Evolutionary conservation across 1,284 basidiomycete species (phyloP).

Genomic region (Moniliophthora roreri): DNA sequence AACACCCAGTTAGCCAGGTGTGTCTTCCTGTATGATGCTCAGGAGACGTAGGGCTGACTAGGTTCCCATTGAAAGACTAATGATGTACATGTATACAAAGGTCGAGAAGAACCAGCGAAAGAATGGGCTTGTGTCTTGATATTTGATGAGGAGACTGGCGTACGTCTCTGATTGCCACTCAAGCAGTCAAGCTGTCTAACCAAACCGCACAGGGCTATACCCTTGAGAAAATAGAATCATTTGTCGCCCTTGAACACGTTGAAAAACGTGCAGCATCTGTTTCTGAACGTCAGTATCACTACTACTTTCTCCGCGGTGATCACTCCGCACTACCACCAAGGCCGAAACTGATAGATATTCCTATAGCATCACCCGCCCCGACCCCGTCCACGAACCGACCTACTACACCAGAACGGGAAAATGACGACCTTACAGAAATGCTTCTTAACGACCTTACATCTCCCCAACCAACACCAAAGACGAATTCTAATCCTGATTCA

Average conservation of each 20-base stretch:
- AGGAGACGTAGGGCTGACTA: not conserved
- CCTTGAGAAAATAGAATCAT: slow-evolving; percentile 73
- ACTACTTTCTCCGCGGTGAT: slow-evolving; percentile 13
- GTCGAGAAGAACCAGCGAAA: slow-evolving; percentile 54
- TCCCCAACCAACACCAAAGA: slow-evolving; percentile 26
- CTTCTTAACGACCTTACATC: slow-evolving; percentile 22
- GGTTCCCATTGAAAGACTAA: slow-evolving; percentile 43
- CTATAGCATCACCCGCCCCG: slow-evolving; percentile 21
- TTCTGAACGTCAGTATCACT: slow-evolving; percentile 31
- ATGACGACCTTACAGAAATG: slow-evolving; percentile 41
- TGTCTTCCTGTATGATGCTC: slow-evolving; percentile 3
- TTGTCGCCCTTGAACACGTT: slow-evolving; percentile 47
- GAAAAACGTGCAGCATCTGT: slow-evolving; percentile 40
- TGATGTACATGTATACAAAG: slow-evolving; percentile 58
- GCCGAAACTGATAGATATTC: slow-evolving; percentile 1
- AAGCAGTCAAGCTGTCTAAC: not conserved
- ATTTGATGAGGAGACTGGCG: slow-evolving; percentile 69
- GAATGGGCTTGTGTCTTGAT: slow-evolving; percentile 75
- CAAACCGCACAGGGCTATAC: slow-evolving; percentile 53
- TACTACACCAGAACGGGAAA: slow-evolving; percentile 33
- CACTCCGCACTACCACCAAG: too few relatives aligned
- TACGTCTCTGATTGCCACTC: slow-evolving; percentile 36
- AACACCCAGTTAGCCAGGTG: slow-evolving; percentile 65
- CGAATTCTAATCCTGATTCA: slow-evolving; percentile 21
- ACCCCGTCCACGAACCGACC: slow-evolving; percentile 10